phyloP scores from a whole-genome alignment of 352 stramenopile species.

The Blastocystis sp. region DNA sequence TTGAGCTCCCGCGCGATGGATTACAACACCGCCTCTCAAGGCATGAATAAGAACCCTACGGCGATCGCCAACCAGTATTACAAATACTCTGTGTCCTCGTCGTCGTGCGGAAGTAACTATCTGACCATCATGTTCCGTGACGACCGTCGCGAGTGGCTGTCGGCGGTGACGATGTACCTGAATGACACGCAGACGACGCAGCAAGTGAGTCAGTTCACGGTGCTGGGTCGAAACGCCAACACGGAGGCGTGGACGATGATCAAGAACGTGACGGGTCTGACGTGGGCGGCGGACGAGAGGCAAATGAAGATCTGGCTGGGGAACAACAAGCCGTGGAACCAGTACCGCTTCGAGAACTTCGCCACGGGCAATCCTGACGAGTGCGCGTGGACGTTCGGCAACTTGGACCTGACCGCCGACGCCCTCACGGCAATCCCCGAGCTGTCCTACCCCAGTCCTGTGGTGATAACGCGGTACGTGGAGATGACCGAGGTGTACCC shows the following conservation, averaged over 20 bases:
- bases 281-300: background rate
- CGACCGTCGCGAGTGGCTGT: constrained; percentile 21
- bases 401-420: background rate
- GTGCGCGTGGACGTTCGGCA: background rate
- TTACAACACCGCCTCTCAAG: background rate
- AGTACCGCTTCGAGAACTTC: constrained; percentile 2
- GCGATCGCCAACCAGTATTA: background rate
- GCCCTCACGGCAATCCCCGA: background rate
- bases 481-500: background rate
- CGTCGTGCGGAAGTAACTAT: background rate
- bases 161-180: background rate
- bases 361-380: background rate
- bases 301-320: constrained; percentile 11
- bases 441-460: background rate
- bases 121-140: background rate
- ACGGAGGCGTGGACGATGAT: background rate
- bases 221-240: background rate
- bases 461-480: background rate
- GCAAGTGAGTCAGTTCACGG: background rate
- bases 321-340: background rate
- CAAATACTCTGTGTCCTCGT: background rate
- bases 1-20: background rate
- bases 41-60: no score
- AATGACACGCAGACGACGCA: background rate
- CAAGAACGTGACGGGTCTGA: background rate